Conservation (phyloP, 176 grass and related monocot genomes). For the Musa beccarii region DNA sequence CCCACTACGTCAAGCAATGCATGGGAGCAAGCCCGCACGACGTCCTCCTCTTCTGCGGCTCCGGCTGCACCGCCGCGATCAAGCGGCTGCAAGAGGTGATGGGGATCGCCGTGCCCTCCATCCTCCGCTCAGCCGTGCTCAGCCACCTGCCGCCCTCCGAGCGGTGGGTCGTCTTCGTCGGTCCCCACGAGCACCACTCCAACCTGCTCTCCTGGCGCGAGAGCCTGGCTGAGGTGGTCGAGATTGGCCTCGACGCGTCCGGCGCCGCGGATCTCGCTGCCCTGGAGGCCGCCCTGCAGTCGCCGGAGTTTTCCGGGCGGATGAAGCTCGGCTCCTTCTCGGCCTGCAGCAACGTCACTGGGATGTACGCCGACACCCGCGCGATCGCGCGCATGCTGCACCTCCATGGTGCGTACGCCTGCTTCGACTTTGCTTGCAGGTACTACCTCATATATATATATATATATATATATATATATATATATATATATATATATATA, state of each 20-base stretch:
- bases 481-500: too few species aligned
- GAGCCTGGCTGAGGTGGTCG: slow-evolving; percentile 57
- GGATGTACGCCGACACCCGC: slow-evolving; percentile 41
- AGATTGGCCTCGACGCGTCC: slow-evolving; percentile 35
- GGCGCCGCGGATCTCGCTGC: slow-evolving; percentile 36
- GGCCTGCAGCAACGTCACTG: slow-evolving; percentile 81
- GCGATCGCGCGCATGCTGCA: slow-evolving; percentile 49
- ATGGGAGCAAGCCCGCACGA: slow-evolving; percentile 46
- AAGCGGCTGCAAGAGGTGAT: slow-evolving; percentile 76
- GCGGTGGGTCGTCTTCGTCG: slow-evolving; percentile 65
- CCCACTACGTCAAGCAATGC: slow-evolving; percentile 52
- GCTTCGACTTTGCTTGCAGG: slow-evolving; percentile 81
- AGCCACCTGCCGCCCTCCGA: slow-evolving; percentile 28
- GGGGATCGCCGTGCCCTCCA: slow-evolving; percentile 29
- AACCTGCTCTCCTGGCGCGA: slow-evolving; percentile 74
- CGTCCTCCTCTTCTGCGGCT: slow-evolving; percentile 55
- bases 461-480: too few species aligned
- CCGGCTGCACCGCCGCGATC: slow-evolving; percentile 56
- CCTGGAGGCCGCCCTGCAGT: slow-evolving; percentile 23
- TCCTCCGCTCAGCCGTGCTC: background rate
- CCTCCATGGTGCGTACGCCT: slow-evolving; percentile 54
- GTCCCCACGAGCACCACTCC: slow-evolving; percentile 76
- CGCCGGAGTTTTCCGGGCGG: slow-evolving; percentile 20
- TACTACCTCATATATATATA: background rate
- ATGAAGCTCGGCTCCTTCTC: slow-evolving; percentile 77